Evolutionary conservation across 2,329 filamentous ascomycete species (phyloP).

Genomic region (Penicillium aurantiogriseum): DNA sequence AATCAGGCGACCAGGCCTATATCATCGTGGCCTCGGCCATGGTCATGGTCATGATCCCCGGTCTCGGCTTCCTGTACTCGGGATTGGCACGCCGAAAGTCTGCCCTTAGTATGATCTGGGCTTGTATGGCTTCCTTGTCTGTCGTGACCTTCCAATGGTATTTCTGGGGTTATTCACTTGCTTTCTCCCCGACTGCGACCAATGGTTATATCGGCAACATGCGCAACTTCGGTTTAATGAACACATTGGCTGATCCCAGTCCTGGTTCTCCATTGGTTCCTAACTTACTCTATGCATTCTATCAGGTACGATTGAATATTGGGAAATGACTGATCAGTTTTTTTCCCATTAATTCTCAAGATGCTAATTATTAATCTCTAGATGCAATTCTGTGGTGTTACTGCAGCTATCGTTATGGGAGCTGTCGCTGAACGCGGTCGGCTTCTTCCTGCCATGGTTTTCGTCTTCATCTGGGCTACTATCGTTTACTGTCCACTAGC

Average conservation of each 20-base stretch:
- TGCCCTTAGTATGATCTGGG: slow-evolving; percentile 94
- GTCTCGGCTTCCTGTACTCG: slow-evolving; percentile 95
- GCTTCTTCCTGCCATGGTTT: slow-evolving; percentile 89
- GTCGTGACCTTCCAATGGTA: slow-evolving; percentile 98
- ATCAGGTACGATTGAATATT: slow-evolving; percentile 61
- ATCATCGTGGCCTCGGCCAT: slow-evolving; percentile 88
- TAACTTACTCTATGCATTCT: slow-evolving; percentile 89
- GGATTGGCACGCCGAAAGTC: slow-evolving; percentile 97
- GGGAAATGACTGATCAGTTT: neutral
- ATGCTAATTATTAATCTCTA: slow-evolving; percentile 38
- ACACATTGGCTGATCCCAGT: slow-evolving; percentile 78
- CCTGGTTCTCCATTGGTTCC: slow-evolving; percentile 85
- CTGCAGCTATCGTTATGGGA: slow-evolving; percentile 85
- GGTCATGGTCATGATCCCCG: slow-evolving; percentile 94
- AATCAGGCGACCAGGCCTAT: slow-evolving; percentile 87
- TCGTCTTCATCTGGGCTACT: slow-evolving; percentile 94
- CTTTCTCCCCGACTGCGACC: slow-evolving; percentile 76
- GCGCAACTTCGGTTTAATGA: slow-evolving; percentile 82
- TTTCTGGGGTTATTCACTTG: slow-evolving; percentile 97
- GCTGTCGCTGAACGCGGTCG: slow-evolving; percentile 92
- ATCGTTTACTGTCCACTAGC: slow-evolving; percentile 95
- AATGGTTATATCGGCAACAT: slow-evolving; percentile 93
- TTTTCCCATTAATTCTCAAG: neutral
- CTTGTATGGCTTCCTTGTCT: slow-evolving; percentile 88
- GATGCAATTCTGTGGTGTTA: slow-evolving; percentile 97